Base-by-base conservation (phyloP, 176 grass and related monocot genomes). In the Chloris gayana region DNA sequence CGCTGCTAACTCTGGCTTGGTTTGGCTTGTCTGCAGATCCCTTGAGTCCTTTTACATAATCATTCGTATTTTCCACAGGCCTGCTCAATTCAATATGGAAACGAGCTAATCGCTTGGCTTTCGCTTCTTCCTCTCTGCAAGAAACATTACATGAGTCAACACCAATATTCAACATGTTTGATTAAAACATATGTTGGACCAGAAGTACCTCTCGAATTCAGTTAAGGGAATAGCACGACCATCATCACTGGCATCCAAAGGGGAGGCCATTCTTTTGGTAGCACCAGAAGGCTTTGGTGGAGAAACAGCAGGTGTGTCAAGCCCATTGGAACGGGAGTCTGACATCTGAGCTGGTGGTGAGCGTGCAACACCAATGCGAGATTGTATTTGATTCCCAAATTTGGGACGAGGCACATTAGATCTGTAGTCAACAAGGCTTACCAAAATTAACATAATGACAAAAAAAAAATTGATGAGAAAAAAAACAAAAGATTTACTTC, bases 111-210 rank as follows among this genome's bases (percentile, higher is more conserved):
- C 95, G 88, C 68, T 86, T 98, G 32, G 88, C 92, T 87, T 98
- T 95, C 76, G 90, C 95, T 85, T 93, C 83, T 47, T 86, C 76
- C 90, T 98, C 95, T 80, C 95, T 98, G 63, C 73, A 77, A 27
- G 12, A 83, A 77, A 87, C 37, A 22, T 73, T 71, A 59, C 56
- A 83, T 84, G 26, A 83, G 32, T 80, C 60, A 87, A 76, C 59
- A 81, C 42, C 34, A 75, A 62, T 35, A 72, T 17, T 33, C 14
- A 87, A 4, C 29, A 56, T 64, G 38, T 34, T 63, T n/a, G 12
- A 66, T 81, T 3, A 25, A 3, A 70, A 57, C 33, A 67, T 70
- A 78, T 73, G 49, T 10, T 64, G 53, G 76, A 64, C 41, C 67
- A 77, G 13, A 81, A 70, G 24, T 77, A 91, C 88, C 91, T 88